A percentile compares a stretch with the other conserved stretches of the same genome.
Evolutionary conservation across 352 stramenopile species (phyloP).

Genomic region (Pythium chondricola): DNA sequence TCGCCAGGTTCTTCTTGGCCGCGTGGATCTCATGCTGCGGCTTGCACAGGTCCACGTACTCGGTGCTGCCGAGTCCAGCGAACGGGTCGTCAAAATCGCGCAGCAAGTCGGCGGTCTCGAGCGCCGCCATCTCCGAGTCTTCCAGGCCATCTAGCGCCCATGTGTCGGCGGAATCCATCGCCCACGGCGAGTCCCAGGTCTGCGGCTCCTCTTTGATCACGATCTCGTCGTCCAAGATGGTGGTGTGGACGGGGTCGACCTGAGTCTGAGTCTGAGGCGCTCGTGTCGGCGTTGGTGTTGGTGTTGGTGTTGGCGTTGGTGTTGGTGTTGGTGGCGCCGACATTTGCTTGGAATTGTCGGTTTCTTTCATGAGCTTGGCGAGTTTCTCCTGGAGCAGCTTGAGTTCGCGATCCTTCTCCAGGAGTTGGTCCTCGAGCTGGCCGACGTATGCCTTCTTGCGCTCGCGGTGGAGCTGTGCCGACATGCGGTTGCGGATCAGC

Average conservation of each 20-base stretch:
- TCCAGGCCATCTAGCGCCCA: constrained; percentile 61
- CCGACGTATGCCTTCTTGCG: constrained; percentile 87
- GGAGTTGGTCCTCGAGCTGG: constrained; percentile 76
- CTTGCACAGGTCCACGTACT: constrained; percentile 26
- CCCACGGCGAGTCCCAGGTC: constrained; percentile 25
- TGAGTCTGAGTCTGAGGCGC: not conserved
- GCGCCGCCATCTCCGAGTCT: constrained; percentile 40
- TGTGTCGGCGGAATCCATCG: constrained; percentile 23
- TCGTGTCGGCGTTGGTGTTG: constrained; percentile 2
- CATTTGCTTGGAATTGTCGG: constrained; percentile 48
- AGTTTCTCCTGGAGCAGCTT: constrained; percentile 70
- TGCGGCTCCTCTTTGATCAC: constrained; percentile 61
- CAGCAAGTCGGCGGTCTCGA: constrained; percentile 62
- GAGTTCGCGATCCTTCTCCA: constrained; percentile 78
- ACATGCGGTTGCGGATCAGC: constrained; percentile 86
- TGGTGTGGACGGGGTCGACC: not conserved
- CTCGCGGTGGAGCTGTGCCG: constrained; percentile 79
- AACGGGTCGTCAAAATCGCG: constrained; percentile 74
- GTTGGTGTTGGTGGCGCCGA: constrained; percentile 5
- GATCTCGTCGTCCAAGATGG: constrained; percentile 19
- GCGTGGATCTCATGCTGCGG: constrained; percentile 72
- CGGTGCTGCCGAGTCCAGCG: constrained; percentile 14
- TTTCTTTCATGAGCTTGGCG: constrained; percentile 60
- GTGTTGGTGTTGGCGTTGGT: constrained; percentile 7
- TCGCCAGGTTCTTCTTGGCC: constrained; percentile 85